These are phyloP conservation scores for Cladosporium sp. DNA, from an alignment of 2,329 filamentous ascomycete species.

Conservation along the genomic window DNA sequence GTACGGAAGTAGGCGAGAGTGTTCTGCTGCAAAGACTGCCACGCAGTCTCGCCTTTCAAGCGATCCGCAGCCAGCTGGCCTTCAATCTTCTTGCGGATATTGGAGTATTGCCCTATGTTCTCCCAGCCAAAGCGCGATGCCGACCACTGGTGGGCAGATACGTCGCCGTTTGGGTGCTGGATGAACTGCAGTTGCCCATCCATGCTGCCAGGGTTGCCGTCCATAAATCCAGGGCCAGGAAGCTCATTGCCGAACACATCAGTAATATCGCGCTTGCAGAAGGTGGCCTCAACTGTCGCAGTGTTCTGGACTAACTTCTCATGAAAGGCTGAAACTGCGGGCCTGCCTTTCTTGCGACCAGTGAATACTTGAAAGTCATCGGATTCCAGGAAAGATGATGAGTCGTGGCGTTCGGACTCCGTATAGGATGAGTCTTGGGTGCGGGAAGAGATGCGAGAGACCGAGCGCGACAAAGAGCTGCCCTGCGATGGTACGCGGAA, in stretches of 20 bases:
- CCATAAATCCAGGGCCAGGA: slow-evolving; percentile 39
- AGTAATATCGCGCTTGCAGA: slow-evolving; percentile 30
- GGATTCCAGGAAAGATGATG: slow-evolving; percentile 15
- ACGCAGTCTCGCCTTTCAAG: slow-evolving; percentile 33
- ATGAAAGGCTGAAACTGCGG: slow-evolving; percentile 22
- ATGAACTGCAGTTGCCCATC: slow-evolving; percentile 44
- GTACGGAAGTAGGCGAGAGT: slow-evolving; percentile 41
- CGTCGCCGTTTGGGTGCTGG: slow-evolving; percentile 44
- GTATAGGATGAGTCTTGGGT: slow-evolving; percentile 16
- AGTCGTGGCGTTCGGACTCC: slow-evolving; percentile 20
- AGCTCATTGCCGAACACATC: slow-evolving; percentile 40
- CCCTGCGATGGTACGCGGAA: slow-evolving; percentile 24
- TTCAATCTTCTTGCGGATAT: slow-evolving; percentile 39
- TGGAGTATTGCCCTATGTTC: slow-evolving; percentile 42
- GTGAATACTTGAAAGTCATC: slow-evolving; percentile 30
- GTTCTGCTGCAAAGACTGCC: slow-evolving; percentile 31
- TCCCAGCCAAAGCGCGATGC: slow-evolving; percentile 37
- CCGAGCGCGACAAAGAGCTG: slow-evolving; percentile 22
- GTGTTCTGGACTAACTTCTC: slow-evolving; percentile 25
- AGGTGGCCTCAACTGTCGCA: slow-evolving; percentile 27
- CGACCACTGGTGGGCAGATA: slow-evolving; percentile 47
- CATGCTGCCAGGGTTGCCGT: slow-evolving; percentile 27
- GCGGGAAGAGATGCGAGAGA: slow-evolving; percentile 26
- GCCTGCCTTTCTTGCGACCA: slow-evolving; percentile 20
- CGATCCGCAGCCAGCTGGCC: slow-evolving; percentile 40